Base-by-base conservation (phyloP, 192 early-diverging fungal genomes). In the Coemansia sp. region DNA sequence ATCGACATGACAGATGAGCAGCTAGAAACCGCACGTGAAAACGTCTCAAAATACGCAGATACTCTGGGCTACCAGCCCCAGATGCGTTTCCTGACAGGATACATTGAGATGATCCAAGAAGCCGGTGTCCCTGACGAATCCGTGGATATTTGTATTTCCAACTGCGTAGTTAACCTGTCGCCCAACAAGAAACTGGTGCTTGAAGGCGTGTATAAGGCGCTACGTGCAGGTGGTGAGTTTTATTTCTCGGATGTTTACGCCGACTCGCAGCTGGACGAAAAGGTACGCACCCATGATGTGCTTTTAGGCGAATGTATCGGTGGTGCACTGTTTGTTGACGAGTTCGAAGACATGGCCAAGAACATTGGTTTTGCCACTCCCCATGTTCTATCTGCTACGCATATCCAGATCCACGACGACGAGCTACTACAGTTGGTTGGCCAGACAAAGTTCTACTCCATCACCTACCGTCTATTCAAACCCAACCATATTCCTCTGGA, bases 1-100 rank as follows among this genome's bases (percentile, higher is more conserved):
- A 52, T 85, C 2, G 83, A 85, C 39, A 85, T 85, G 83, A 85
- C 83, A 17, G 83, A 81, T 51, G 83, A 85, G 69, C 74, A 78
- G 71, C 72, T 85, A 41, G 51, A 51, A 9, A 64, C 68, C 0
- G 83, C 83, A 3, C 71, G 72, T n/a, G 65, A 64, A 4, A 48
- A 39, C 39, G 38, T 82, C 1, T 8, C 5, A 0, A 63, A 62
- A 18, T 73, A 60, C 34, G 70, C 61, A 18, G 17, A 56, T 33
- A 39, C 64, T 5, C 77, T 84, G 45, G 81, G 81, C 15, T 84
- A 69, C 61, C 33, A 55, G 59, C 81, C 81, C 8, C 36, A 75
- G 20, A 66, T 84, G 51, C 55, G 54, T 56, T 79, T 84, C 37
- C 59, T 76, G 22, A 66, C 64, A 14, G 83, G 83, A 0, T 81